phyloP scores from a whole-genome alignment of 306 rosid species.

The Albizia julibrissin region DNA sequence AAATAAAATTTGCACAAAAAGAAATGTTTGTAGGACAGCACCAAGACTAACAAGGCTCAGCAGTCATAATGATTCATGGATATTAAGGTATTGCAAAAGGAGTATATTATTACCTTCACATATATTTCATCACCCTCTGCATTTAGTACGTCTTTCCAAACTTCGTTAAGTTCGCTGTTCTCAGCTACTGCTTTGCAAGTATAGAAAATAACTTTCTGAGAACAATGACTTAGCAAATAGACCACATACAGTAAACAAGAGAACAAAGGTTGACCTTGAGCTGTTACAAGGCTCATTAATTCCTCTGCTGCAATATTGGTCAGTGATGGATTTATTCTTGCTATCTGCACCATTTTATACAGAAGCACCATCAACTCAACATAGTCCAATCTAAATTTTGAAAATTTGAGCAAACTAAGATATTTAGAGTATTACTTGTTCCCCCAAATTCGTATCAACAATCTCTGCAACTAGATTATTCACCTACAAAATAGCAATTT shows the following conservation, averaged over 20 bases:
- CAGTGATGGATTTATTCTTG: constrained; percentile 80
- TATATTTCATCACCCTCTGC: constrained; percentile 98
- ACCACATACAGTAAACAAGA: constrained; percentile 22
- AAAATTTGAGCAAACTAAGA: constrained; percentile 30
- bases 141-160: constrained; percentile 91
- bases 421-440: constrained; percentile 66
- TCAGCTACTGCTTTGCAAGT: constrained; percentile 70
- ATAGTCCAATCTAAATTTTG: constrained; percentile 10
- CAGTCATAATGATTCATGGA: constrained; percentile 5
- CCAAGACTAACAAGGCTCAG: background rate
- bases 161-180: constrained; percentile 80
- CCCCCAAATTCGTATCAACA: constrained; percentile 84
- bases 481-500: constrained; percentile 58
- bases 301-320: constrained; percentile 89
- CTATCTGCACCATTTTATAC: constrained; percentile 54
- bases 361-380: constrained; percentile 16
- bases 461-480: constrained; percentile 93
- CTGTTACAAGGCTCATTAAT: constrained; percentile 97
- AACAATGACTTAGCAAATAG: constrained; percentile 10
- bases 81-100: constrained; percentile 21
- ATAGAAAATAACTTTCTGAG: constrained; percentile 10
- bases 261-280: constrained; percentile 69
- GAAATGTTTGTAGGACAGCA: background rate
- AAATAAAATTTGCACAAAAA: background rate
- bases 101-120: constrained; percentile 65